Percentiles rank a stretch among this genome's conserved stretches.
These are phyloP conservation scores for Phaeosphaeria sp. DNA, from an alignment of 2,329 filamentous ascomycete species.

Conservation along the genomic window DNA sequence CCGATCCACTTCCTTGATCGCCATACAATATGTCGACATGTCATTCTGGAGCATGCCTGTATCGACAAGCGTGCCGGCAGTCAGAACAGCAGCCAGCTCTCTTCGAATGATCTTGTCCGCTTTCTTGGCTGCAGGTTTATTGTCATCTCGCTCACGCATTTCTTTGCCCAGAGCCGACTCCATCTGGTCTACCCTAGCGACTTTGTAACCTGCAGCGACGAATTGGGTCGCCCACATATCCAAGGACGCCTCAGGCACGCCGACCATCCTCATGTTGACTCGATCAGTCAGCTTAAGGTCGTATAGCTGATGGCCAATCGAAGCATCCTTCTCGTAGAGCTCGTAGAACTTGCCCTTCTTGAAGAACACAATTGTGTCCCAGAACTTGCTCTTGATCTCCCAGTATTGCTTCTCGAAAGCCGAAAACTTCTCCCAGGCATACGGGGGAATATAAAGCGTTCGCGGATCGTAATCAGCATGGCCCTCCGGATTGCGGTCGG, in stretches of 20 bases:
- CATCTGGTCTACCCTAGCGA: constrained; percentile 94
- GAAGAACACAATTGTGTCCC: constrained; percentile 98
- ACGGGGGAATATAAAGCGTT: constrained; percentile 86
- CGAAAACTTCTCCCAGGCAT: constrained; percentile 82
- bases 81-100: constrained; percentile 89
- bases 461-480: constrained; percentile 91
- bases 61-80: constrained; percentile 90
- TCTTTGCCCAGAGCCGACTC: constrained; percentile 96
- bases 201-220: constrained; percentile 96
- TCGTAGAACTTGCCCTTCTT: constrained; percentile 99
- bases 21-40: constrained; percentile 94
- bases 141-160: constrained; percentile 87
- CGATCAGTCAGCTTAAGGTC: constrained; percentile 97
- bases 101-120: constrained; percentile 92
- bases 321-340: constrained; percentile 96
- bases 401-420: constrained; percentile 98
- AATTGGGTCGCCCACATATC: constrained; percentile 98
- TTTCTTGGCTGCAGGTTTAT: constrained; percentile 60
- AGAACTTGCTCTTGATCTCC: constrained; percentile 98
- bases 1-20: constrained; percentile 76
- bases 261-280: constrained; percentile 99
- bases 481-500: constrained; percentile 77
- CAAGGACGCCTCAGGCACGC: constrained; percentile 93
- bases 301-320: constrained; percentile 93
- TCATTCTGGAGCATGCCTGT: constrained; percentile 97